Conservation (phyloP, 2,329 filamentous ascomycete genomes). For the Exophiala lecanii-corni region DNA sequence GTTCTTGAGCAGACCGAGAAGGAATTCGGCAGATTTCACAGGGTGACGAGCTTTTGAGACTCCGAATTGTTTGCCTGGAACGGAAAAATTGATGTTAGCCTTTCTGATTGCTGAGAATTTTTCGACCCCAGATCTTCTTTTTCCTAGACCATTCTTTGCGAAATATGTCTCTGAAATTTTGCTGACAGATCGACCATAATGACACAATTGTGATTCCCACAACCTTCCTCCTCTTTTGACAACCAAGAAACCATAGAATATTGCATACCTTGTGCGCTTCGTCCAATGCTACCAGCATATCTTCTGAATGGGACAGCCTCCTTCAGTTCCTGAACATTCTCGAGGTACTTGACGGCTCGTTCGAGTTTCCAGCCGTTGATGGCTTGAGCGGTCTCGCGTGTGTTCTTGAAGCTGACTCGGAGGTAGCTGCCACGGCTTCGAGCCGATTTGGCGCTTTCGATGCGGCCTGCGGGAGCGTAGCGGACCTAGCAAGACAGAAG, state of each 20-base stretch:
- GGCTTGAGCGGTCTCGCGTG: slow-evolving; percentile 97
- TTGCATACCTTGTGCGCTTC: slow-evolving; percentile 89
- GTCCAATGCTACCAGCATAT: slow-evolving; percentile 92
- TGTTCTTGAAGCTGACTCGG: slow-evolving; percentile 99
- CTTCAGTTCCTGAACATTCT: slow-evolving; percentile 95
- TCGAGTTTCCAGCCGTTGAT: slow-evolving; percentile 99
- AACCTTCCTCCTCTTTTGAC: no score
- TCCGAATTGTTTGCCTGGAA: slow-evolving; percentile 93
- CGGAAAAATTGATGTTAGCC: slow-evolving; percentile 8
- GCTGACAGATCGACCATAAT: no score
- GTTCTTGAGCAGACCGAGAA: slow-evolving; percentile 95
- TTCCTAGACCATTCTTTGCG: no score
- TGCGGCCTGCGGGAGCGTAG: slow-evolving; percentile 82
- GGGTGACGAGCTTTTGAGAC: slow-evolving; percentile 98
- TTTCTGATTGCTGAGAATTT: no score
- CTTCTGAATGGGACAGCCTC: slow-evolving; percentile 98
- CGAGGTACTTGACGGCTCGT: slow-evolving; percentile 92
- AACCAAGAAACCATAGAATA: no score
- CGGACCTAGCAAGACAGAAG: slow-evolving; percentile 62
- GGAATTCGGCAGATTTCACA: slow-evolving; percentile 97
- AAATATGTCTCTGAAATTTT: not conserved
- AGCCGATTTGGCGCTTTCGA: slow-evolving; percentile 86
- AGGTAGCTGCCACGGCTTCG: slow-evolving; percentile 98
- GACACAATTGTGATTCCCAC: no score
- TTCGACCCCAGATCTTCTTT: not conserved